phyloP scores from a whole-genome alignment of 2,329 filamentous ascomycete species.

The Phoma sp. region DNA sequence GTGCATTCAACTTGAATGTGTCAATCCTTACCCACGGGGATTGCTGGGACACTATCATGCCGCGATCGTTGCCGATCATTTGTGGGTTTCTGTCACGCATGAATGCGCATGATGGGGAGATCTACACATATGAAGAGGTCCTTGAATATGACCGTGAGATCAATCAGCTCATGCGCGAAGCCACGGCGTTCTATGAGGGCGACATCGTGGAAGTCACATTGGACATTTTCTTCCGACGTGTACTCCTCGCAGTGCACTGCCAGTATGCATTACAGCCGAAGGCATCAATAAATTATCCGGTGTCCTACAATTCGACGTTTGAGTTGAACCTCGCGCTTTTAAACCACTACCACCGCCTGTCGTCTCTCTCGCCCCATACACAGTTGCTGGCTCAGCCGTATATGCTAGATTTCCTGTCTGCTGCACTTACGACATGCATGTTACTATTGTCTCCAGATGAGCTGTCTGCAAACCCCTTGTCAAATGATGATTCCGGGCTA shows the following conservation, averaged over 20 bases:
- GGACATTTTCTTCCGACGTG: slow-evolving; percentile 37
- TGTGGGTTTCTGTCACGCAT: slow-evolving; percentile 19
- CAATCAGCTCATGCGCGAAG: slow-evolving; percentile 13
- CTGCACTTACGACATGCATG: slow-evolving; percentile 26
- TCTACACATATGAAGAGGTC: slow-evolving; percentile 27
- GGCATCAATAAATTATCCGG: slow-evolving; percentile 27
- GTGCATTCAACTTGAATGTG: background rate
- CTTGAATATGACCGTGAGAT: slow-evolving; percentile 24
- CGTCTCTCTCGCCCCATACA: slow-evolving; percentile 21
- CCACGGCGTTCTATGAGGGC: slow-evolving; percentile 15
- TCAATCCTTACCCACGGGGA: slow-evolving; percentile 1
- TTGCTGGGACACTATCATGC: slow-evolving; percentile 22
- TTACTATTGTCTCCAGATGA: slow-evolving; percentile 15
- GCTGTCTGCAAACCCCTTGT: slow-evolving; percentile 15
- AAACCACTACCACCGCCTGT: slow-evolving; percentile 33
- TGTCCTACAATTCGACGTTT: slow-evolving; percentile 42
- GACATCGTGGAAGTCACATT: slow-evolving; percentile 18
- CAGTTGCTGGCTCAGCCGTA: slow-evolving; percentile 25
- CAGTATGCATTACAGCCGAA: slow-evolving; percentile 28
- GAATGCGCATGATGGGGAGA: slow-evolving; percentile 16
- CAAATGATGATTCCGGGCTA: background rate
- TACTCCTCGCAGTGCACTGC: slow-evolving; percentile 36
- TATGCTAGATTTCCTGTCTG: slow-evolving; percentile 31
- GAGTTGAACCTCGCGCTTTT: slow-evolving; percentile 40
- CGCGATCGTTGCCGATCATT: slow-evolving; percentile 21